phyloP scores from a whole-genome alignment of 2,329 filamentous ascomycete genomes.

The Fusarium longipes region DNA sequence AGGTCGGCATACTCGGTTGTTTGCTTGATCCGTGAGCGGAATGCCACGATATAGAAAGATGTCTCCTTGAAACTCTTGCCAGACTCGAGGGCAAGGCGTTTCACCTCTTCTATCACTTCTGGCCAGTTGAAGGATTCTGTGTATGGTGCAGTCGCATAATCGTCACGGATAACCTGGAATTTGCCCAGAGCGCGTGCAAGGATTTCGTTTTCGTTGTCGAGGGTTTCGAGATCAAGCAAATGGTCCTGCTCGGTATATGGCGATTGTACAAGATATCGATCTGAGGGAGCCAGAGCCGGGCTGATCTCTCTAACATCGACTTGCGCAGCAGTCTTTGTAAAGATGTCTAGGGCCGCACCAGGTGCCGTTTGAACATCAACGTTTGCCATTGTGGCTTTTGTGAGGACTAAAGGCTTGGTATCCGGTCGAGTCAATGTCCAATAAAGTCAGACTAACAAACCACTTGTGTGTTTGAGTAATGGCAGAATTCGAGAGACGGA shows the following conservation, averaged over 20 bases:
- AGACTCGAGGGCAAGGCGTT: slow-evolving; percentile 59
- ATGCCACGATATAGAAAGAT: slow-evolving; percentile 86
- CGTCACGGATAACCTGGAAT: slow-evolving; percentile 69
- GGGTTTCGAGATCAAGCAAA: slow-evolving; percentile 75
- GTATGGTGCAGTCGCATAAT: slow-evolving; percentile 84
- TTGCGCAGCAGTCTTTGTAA: slow-evolving; percentile 42
- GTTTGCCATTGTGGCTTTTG: slow-evolving; percentile 45
- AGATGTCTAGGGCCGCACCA: slow-evolving; percentile 40
- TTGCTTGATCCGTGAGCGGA: slow-evolving; percentile 77
- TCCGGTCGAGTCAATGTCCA: not conserved
- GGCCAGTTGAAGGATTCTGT: slow-evolving; percentile 81
- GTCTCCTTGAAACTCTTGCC: slow-evolving; percentile 67
- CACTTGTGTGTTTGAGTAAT: not conserved
- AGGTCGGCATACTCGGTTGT: slow-evolving; percentile 75
- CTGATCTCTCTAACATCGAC: slow-evolving; percentile 44
- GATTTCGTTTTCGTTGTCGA: slow-evolving; percentile 74
- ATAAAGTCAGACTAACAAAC: not conserved
- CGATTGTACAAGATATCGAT: slow-evolving; percentile 69
- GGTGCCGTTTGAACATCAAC: slow-evolving; percentile 42
- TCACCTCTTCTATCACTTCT: slow-evolving; percentile 69
- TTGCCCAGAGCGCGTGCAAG: slow-evolving; percentile 77
- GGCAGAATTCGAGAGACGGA: not conserved
- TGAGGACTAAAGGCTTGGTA: not conserved
- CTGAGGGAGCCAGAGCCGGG: slow-evolving; percentile 24
- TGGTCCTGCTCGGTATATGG: slow-evolving; percentile 79